These are phyloP conservation scores for Backusella tuberculispora DNA, from an alignment of 192 early-diverging fungal species.

Conservation along the genomic window DNA sequence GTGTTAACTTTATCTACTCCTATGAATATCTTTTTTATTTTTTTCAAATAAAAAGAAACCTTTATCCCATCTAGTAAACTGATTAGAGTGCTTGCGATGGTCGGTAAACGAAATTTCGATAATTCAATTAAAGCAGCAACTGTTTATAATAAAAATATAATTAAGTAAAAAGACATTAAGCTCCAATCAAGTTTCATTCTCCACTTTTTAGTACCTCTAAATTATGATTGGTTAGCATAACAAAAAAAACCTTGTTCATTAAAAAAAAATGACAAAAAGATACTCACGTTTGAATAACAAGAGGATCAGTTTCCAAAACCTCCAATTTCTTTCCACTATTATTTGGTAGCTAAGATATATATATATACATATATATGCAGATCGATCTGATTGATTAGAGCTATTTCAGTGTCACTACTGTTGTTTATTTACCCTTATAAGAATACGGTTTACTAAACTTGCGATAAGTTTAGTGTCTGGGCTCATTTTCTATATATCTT, in stretches of 20 bases:
- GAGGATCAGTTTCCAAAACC: conserved; percentile 71
- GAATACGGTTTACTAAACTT: conserved; percentile 47
- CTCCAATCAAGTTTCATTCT: conserved; percentile 11
- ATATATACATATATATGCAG: not conserved
- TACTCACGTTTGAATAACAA: conserved; percentile 71
- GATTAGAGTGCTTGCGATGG: conserved; percentile 69
- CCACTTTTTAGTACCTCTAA: conserved; percentile 15
- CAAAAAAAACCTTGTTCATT: not conserved
- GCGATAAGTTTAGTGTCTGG: conserved; percentile 47
- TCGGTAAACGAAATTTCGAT: conserved; percentile 73
- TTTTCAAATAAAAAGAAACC: conserved; percentile 35
- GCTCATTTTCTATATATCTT: conserved; percentile 34
- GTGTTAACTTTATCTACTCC: not conserved
- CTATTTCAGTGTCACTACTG: conserved; percentile 2
- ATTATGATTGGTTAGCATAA: not conserved
- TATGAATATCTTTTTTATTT: not conserved
- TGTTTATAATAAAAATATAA: conserved; percentile 14
- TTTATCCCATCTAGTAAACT: conserved; percentile 77
- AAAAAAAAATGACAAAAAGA: not conserved
- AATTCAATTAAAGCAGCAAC: conserved; percentile 77
- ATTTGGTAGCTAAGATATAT: conserved; percentile 64
- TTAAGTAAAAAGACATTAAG: not conserved
- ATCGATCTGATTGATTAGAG: no score
- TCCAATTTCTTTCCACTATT: conserved; percentile 69
- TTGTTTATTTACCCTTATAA: conserved; percentile 38